Conservation (phyloP, 2,329 filamentous ascomycete species). For the Triangularia setosa region DNA sequence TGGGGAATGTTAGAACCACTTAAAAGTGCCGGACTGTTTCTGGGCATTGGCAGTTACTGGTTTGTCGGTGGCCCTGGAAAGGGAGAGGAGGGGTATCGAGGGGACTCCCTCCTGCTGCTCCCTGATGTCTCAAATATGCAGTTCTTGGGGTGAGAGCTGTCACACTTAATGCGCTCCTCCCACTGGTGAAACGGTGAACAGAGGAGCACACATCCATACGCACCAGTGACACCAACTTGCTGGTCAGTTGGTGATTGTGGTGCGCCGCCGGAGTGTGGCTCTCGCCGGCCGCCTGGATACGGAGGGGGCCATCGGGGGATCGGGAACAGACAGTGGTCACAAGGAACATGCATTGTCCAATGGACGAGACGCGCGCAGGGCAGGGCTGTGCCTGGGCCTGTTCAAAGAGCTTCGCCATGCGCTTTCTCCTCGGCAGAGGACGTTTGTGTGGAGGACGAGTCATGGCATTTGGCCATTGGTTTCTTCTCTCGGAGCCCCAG, state of each 20-base stretch:
- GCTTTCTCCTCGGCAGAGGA: background rate
- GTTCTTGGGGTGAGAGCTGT: slow-evolving; percentile 12
- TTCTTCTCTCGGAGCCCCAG: background rate
- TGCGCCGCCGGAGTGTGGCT: background rate
- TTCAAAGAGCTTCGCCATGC: background rate
- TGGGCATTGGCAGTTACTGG: slow-evolving; percentile 3
- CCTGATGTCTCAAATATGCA: background rate
- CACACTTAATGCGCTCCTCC: slow-evolving; percentile 3
- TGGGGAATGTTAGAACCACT: slow-evolving; percentile 3
- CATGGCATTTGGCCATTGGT: background rate
- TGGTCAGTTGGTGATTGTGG: background rate
- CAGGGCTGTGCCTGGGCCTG: background rate
- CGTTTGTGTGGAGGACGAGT: background rate
- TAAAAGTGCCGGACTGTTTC: background rate
- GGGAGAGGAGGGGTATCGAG: slow-evolving; percentile 8
- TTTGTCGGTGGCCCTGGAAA: background rate
- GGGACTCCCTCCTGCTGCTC: slow-evolving; percentile 4
- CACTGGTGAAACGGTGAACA: background rate
- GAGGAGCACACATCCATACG: background rate
- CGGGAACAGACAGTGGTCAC: background rate
- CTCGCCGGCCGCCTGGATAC: background rate
- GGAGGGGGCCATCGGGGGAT: background rate
- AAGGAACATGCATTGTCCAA: slow-evolving; percentile 14
- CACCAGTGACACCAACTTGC: background rate
- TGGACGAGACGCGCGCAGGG: slow-evolving; percentile 2